A percentile compares a stretch with the other conserved stretches of the same genome.
Conservation (phyloP, 2,329 filamentous ascomycete genomes). For the Albophoma yamanashiensis region DNA sequence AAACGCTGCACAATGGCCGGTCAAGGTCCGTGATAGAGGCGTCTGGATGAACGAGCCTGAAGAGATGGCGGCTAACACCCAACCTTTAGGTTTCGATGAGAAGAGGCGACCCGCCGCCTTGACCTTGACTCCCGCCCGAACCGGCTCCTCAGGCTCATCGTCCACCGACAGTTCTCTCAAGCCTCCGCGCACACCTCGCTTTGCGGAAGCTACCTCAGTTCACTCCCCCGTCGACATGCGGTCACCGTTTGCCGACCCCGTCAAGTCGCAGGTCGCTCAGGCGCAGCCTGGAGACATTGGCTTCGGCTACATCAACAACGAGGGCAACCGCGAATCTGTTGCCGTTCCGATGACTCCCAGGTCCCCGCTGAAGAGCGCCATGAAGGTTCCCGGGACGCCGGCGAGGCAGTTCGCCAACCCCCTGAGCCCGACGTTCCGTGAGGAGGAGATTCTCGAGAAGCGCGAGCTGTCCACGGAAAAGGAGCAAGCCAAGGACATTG, state of each 20-base stretch:
- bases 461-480: constrained; percentile 72
- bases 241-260: constrained; percentile 50
- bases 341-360: constrained; percentile 57
- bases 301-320: constrained; percentile 74
- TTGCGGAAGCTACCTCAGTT: constrained; percentile 70
- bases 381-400: constrained; percentile 78
- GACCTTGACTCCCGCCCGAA: constrained; percentile 38
- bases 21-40: constrained; percentile 23
- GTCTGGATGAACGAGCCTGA: background rate
- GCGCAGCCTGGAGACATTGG: constrained; percentile 76
- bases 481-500: constrained; percentile 77
- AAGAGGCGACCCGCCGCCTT: constrained; percentile 47
- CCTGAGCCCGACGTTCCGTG: constrained; percentile 80
- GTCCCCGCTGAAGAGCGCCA: constrained; percentile 78
- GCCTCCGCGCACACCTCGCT: constrained; percentile 63
- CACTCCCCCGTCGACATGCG: constrained; percentile 60
- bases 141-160: constrained; percentile 37
- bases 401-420: constrained; percentile 64
- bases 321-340: constrained; percentile 39
- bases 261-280: constrained; percentile 43
- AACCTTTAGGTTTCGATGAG: constrained; percentile 29
- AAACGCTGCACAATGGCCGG: constrained; percentile 21
- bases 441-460: constrained; percentile 82
- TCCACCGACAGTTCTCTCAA: constrained; percentile 49
- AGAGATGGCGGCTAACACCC: constrained; percentile 10